These are phyloP conservation scores for Suillus cothurnatus DNA, from an alignment of 768 basidiomycete genomes.

Conservation along the genomic window DNA sequence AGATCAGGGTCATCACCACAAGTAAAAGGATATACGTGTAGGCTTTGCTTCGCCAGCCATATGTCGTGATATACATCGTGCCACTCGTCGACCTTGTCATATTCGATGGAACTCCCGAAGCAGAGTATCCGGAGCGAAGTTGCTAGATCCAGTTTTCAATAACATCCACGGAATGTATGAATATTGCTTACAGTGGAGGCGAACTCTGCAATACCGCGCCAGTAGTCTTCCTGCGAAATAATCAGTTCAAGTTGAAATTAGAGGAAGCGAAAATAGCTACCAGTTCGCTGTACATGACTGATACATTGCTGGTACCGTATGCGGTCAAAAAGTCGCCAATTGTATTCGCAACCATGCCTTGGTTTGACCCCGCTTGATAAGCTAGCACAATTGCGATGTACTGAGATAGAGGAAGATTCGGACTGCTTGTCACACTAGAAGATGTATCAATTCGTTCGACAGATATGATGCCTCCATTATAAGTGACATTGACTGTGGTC, in stretches of 20 bases:
- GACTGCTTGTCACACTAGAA: not conserved
- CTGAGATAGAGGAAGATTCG: not conserved
- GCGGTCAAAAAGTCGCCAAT: constrained; percentile 9
- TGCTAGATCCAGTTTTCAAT: constrained; percentile 1
- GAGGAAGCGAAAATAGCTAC: not conserved
- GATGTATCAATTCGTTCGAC: not conserved
- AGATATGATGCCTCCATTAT: constrained; percentile 8
- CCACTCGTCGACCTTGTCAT: constrained; percentile 1
- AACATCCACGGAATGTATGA: not conserved
- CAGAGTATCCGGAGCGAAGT: constrained; percentile 12
- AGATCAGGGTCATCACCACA: constrained; percentile 1
- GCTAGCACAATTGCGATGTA: constrained; percentile 4
- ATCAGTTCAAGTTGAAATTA: not conserved
- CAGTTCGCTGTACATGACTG: constrained; percentile 2
- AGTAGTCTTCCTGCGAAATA: constrained; percentile 11
- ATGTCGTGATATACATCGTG: constrained; percentile 10
- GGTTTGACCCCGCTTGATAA: constrained; percentile 2
- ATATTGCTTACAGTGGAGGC: constrained; percentile 8
- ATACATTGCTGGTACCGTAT: not conserved
- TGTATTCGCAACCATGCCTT: not conserved
- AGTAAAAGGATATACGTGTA: constrained; percentile 7
- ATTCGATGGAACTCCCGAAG: constrained; percentile 1
- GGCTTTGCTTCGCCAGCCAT: constrained; percentile 6
- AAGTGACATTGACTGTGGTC: constrained; percentile 17
- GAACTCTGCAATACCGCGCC: constrained; percentile 14